Evolutionary conservation across 805 yeast species (phyloP).

Genomic region (Priceomyces melissophilus): DNA sequence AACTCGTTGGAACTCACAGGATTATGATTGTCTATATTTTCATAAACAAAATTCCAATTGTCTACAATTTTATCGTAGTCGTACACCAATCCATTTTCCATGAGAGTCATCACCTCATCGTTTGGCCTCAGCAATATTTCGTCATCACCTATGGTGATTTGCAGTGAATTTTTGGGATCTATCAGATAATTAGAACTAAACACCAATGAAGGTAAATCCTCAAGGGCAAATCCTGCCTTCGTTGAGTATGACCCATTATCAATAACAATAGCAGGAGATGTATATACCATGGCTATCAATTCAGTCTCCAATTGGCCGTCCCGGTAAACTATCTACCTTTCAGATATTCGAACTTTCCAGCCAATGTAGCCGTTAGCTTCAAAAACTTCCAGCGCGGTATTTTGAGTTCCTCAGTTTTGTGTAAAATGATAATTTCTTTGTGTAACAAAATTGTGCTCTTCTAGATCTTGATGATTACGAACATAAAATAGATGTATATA

Average conservation of each 20-base stretch:
- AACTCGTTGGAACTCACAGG: conserved; percentile 53
- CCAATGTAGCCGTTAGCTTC: not conserved
- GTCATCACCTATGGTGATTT: conserved; percentile 45
- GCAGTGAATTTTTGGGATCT: conserved; percentile 19
- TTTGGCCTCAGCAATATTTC: conserved; percentile 41
- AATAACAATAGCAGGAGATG: conserved; percentile 59
- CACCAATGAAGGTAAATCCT: conserved; percentile 57
- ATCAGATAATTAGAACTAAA: conserved; percentile 55
- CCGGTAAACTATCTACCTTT: not conserved
- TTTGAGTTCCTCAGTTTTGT: not conserved
- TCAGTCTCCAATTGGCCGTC: not conserved
- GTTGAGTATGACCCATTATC: conserved; percentile 65
- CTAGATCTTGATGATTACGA: too few relatives aligned
- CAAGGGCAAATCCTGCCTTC: conserved; percentile 67
- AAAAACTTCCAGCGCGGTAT: not conserved
- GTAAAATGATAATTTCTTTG: too few relatives aligned
- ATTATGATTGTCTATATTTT: conserved; percentile 38
- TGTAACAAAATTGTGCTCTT: too few relatives aligned
- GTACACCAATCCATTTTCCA: conserved; percentile 62
- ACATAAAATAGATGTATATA: too few relatives aligned
- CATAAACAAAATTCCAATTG: conserved; percentile 66
- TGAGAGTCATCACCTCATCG: conserved; percentile 53
- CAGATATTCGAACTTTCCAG: not conserved
- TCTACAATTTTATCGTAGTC: conserved; percentile 69
- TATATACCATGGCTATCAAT: conserved; percentile 16